These are phyloP conservation scores for Excoecaria agallocha DNA, from an alignment of 345 rosid genomes.

Conservation along the genomic window DNA sequence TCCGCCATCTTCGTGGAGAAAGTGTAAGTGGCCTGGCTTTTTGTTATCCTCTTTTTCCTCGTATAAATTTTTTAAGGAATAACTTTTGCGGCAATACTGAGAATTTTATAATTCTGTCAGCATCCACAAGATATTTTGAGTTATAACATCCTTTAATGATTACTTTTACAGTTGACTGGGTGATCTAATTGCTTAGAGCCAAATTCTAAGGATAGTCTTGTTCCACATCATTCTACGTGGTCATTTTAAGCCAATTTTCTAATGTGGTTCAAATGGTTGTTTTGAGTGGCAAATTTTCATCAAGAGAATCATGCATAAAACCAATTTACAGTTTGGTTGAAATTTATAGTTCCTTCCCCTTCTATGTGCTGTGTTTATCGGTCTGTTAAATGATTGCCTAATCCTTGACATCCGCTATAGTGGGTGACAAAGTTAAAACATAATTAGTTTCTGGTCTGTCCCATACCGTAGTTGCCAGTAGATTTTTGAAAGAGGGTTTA, in stretches of 20 bases:
- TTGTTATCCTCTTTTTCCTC: neutral
- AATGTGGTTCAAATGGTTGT: neutral
- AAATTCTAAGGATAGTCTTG: no score
- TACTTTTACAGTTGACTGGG: neutral
- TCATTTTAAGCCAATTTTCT: neutral
- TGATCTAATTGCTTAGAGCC: neutral
- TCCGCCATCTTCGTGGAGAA: conserved; percentile 69
- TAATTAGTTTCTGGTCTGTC: neutral
- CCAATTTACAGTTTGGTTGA: neutral
- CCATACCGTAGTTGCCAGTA: neutral
- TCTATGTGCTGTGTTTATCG: neutral
- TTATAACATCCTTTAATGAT: neutral
- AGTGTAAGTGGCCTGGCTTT: conserved; percentile 42
- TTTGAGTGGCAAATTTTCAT: neutral
- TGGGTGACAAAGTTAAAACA: neutral
- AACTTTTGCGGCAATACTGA: neutral
- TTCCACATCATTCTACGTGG: neutral
- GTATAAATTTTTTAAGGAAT: neutral
- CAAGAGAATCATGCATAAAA: neutral
- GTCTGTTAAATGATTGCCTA: neutral
- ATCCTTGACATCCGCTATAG: no score
- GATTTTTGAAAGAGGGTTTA: neutral
- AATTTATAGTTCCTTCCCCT: neutral
- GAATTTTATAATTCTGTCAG: neutral
- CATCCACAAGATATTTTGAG: neutral